Evolutionary conservation across 768 basidiomycete species (phyloP).

Genomic region (Rhizopogon vinicolor): DNA sequence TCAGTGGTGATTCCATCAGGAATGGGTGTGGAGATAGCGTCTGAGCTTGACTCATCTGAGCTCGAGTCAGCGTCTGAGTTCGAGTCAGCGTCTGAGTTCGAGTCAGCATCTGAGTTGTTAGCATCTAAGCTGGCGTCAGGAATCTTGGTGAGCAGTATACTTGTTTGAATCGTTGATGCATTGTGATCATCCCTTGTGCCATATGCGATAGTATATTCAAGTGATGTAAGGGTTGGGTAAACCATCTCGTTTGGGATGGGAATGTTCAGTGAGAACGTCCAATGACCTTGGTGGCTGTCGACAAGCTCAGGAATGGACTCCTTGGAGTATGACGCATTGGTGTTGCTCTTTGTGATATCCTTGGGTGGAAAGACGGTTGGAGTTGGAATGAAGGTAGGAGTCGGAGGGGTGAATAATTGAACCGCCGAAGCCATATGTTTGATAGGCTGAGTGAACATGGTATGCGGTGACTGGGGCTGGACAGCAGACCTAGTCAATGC

Average conservation of each 20-base stretch:
- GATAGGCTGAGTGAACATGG: too few species aligned
- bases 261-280: neutral
- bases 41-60: too few species aligned
- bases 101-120: too few species aligned
- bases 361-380: too few species aligned
- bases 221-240: neutral
- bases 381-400: too few species aligned
- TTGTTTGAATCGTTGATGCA: neutral
- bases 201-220: neutral
- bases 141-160: neutral
- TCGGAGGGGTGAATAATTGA: too few species aligned
- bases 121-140: too few species aligned
- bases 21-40: neutral
- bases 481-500: too few species aligned
- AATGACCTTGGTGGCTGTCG: neutral
- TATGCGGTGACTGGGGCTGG: too few species aligned
- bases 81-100: too few species aligned
- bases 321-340: neutral
- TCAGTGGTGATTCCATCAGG: neutral
- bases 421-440: too few species aligned
- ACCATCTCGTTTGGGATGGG: neutral
- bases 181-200: neutral
- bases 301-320: neutral
- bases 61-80: too few species aligned
- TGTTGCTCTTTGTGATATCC: neutral